Percentiles rank a stretch among this genome's conserved stretches.
These are phyloP conservation scores for Aspergillus biplanus DNA, from an alignment of 495 filamentous ascomycete genomes.

Conservation along the genomic window DNA sequence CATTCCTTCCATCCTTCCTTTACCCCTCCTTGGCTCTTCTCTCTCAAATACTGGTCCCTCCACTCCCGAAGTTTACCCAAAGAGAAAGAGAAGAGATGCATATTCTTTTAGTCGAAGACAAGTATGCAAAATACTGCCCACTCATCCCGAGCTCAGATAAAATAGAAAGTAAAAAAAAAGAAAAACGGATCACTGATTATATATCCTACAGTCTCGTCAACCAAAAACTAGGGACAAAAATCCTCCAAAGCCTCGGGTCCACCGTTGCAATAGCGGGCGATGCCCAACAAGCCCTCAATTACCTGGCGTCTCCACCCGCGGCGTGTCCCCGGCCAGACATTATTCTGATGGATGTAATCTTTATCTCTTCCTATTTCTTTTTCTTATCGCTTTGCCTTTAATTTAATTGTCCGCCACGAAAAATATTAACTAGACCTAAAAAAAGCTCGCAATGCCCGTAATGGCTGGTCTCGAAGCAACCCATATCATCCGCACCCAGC, in stretches of 20 bases:
- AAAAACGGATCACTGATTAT: not conserved
- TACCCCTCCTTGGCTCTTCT: not conserved
- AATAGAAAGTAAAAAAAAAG: not conserved
- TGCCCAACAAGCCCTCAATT: conserved; percentile 17
- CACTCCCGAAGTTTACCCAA: not conserved
- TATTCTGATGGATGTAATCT: conserved; percentile 16
- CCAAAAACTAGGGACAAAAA: not conserved
- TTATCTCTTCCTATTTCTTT: not conserved
- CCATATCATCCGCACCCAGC: conserved; percentile 14
- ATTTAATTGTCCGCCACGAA: not conserved
- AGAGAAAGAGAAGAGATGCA: not conserved
- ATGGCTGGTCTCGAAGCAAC: conserved; percentile 10
- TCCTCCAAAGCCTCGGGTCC: conserved; percentile 2
- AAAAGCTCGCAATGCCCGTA: conserved; percentile 10
- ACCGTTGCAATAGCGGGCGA: conserved; percentile 8
- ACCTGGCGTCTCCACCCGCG: conserved; percentile 5
- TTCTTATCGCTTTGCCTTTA: not conserved
- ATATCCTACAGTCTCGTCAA: not conserved
- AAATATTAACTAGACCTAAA: not conserved
- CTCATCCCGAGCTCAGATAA: not conserved
- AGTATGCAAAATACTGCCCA: not conserved
- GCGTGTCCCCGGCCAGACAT: conserved; percentile 12
- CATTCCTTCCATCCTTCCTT: not conserved
- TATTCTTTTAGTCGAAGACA: conserved; percentile 3
- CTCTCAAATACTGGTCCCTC: not conserved